These are phyloP conservation scores for Desmodesmus armatus DNA, from an alignment of 139 green algal genomes.

Conservation along the genomic window DNA sequence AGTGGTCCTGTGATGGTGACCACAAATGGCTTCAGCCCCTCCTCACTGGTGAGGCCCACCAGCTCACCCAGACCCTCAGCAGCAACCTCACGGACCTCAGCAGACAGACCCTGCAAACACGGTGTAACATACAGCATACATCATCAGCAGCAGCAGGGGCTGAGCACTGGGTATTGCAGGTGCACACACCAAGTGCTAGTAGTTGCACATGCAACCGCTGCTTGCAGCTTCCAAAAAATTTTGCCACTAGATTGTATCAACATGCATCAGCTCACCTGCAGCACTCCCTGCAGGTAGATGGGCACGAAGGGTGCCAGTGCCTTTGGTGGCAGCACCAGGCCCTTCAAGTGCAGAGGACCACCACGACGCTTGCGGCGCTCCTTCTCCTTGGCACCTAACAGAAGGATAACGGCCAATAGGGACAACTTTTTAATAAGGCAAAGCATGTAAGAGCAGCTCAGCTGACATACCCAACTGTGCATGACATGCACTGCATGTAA, in stretches of 20 bases:
- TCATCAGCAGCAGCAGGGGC: not conserved
- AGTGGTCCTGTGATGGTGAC: slow-evolving; percentile 95
- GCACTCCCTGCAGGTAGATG: slow-evolving; percentile 93
- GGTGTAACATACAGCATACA: slow-evolving; percentile 4
- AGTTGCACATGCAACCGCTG: no score
- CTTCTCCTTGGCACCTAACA: slow-evolving; percentile 84
- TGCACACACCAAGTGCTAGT: not conserved
- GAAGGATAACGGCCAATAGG: no score
- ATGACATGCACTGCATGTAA: no score
- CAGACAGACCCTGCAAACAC: slow-evolving; percentile 60
- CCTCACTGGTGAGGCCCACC: slow-evolving; percentile 82
- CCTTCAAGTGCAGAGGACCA: slow-evolving; percentile 67
- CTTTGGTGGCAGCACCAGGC: slow-evolving; percentile 88
- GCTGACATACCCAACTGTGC: no score
- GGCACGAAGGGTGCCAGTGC: slow-evolving; percentile 90
- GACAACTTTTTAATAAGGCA: no score
- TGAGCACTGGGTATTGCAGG: not conserved
- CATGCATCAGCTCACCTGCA: slow-evolving; percentile 66
- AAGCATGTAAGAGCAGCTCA: no score
- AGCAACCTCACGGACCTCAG: slow-evolving; percentile 88
- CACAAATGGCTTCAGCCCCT: slow-evolving; percentile 90
- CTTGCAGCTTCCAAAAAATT: no score
- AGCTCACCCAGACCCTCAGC: slow-evolving; percentile 94
- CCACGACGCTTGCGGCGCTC: slow-evolving; percentile 78
- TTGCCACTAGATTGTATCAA: not conserved